These are phyloP conservation scores for Colletotrichum shisoi DNA, from an alignment of 2,329 filamentous ascomycete species.

Conservation along the genomic window DNA sequence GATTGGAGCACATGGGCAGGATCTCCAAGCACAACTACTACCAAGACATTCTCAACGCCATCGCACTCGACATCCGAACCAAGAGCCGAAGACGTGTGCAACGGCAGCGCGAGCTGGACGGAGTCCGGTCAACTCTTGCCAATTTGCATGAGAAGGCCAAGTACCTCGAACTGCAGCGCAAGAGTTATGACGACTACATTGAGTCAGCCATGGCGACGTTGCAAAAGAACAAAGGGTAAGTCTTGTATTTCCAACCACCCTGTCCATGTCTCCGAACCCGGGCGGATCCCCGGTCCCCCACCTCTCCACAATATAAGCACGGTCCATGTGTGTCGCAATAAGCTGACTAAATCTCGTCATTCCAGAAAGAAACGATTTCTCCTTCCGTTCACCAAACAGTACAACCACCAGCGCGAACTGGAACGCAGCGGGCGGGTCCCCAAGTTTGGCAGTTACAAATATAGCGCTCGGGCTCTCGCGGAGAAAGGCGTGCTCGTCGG, in stretches of 20 bases:
- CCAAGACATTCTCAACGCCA: constrained; percentile 97
- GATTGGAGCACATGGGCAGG: constrained; percentile 83
- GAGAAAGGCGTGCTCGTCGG: constrained; percentile 93
- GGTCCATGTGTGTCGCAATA: constrained; percentile 29
- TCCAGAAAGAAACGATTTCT: constrained; percentile 86
- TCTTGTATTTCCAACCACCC: constrained; percentile 30
- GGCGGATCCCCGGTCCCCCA: constrained; percentile 1
- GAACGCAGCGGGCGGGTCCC: constrained; percentile 87
- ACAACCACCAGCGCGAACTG: constrained; percentile 96
- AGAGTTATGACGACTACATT: constrained; percentile 99
- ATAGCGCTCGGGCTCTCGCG: constrained; percentile 84
- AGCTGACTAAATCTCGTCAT: constrained; percentile 43
- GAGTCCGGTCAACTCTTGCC: constrained; percentile 75
- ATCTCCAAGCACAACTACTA: constrained; percentile 92
- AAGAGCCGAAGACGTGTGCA: constrained; percentile 95
- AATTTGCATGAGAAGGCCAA: constrained; percentile 86
- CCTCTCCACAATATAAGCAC: constrained; percentile 34
- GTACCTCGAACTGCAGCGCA: constrained; percentile 93
- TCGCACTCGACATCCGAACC: constrained; percentile 94
- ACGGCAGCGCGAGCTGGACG: constrained; percentile 87
- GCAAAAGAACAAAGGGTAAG: constrained; percentile 91
- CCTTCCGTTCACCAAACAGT: constrained; percentile 96
- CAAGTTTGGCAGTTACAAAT: constrained; percentile 98
- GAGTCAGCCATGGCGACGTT: constrained; percentile 97
- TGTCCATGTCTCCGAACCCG: constrained; percentile 3